Evolutionary conservation across 352 stramenopile genomes (phyloP), one percentile per base, ranked within the genome.

Genomic region (Ophiocytium majus): DNA sequence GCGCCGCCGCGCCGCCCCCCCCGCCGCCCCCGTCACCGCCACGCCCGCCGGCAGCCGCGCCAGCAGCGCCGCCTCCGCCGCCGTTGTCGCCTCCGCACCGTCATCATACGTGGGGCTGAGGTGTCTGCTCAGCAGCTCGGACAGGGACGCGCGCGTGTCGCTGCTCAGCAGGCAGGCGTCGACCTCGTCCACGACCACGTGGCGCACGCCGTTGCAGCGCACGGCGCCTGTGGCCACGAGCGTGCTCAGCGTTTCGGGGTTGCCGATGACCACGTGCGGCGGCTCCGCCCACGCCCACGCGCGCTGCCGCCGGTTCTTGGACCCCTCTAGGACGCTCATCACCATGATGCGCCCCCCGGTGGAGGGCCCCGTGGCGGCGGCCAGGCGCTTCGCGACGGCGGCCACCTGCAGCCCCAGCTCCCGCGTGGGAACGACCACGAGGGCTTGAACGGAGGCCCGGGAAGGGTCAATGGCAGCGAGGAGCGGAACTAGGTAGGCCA

Each of bases 401-500:
- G 85, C 85, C 63, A 88, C 85, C 90, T 95, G 93, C 50, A 95
- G 89, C 50, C 93, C 92, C 23, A 96, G 88, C 86, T 96, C 93
- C 76, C 94, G 92, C 84, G 94, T 95, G 0, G 93, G 93, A 9
- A 95, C 93, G 10, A 96, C 83, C 81, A 96, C 91, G 1, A 96
- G 85, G 9, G 90, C 92, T 79, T 88, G 83, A 87, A 85, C 50
- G 83, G 82, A 28, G 83, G 50, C 10, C 83, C 66, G 82, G 49
- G 0, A 80, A 36, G 50, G 71, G 37, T 74, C 63, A 35, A 83
- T 49, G 32, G 10, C 19, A 43, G 93, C 91, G 66, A 98, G 91
- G 88, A 98, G 93, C 10, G 96, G 96, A 78, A 98, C 86, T 17
- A 97, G 92, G 90, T 98, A 99, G 0, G 96, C 94, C 43, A 98